Percentiles rank a stretch among this genome's conserved stretches.
Evolutionary conservation across 139 green algal genomes (phyloP).

Genomic region (Micromonas pusilla): DNA sequence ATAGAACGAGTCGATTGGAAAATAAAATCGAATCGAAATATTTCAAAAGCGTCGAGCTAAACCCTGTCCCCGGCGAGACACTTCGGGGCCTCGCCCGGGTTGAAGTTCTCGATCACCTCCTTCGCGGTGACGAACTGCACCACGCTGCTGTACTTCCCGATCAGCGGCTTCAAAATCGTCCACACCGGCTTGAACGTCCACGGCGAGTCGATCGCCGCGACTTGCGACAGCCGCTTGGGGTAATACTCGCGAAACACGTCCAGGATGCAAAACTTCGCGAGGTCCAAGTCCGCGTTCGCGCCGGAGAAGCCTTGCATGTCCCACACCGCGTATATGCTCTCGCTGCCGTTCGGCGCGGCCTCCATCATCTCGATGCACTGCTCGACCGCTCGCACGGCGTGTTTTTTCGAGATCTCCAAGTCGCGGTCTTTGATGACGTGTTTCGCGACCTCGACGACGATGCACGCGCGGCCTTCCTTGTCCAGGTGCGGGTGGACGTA

Average conservation of each 20-base stretch:
- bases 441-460: conserved; percentile 61
- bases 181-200: conserved; percentile 85
- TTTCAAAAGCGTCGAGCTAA: neutral
- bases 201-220: conserved; percentile 87
- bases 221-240: conserved; percentile 77
- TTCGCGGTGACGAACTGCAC: conserved; percentile 64
- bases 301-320: conserved; percentile 75
- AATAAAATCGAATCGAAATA: too few relatives aligned
- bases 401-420: conserved; percentile 17
- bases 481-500: conserved; percentile 70
- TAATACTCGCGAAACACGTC: conserved; percentile 94
- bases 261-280: conserved; percentile 82
- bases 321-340: conserved; percentile 56
- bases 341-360: neutral
- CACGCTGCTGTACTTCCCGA: conserved; percentile 42
- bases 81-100: neutral
- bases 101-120: conserved; percentile 72
- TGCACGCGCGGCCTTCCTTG: conserved; percentile 64
- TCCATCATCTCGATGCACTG: conserved; percentile 58
- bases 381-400: conserved; percentile 31
- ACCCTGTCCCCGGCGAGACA: neutral
- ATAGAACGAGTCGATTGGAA: too few relatives aligned
- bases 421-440: conserved; percentile 37
- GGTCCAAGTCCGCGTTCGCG: conserved; percentile 77
- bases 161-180: conserved; percentile 74